Conservation (phyloP, 2,329 filamentous ascomycete species). For the Sporothrix luriei region DNA sequence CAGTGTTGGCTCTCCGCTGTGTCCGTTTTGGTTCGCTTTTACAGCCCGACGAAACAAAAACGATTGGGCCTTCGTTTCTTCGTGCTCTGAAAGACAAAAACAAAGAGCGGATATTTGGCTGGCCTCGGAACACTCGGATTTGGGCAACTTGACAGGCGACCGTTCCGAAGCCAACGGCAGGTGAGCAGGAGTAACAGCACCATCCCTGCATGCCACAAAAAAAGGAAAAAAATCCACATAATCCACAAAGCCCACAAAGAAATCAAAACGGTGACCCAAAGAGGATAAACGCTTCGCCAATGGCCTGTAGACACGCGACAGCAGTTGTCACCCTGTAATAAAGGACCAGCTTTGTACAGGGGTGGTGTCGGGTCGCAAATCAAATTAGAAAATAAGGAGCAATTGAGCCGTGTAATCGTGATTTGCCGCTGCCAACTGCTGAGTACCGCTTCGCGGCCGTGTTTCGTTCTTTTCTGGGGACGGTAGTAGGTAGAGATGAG, state of each 20-base stretch:
- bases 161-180: neutral
- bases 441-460: neutral
- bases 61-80: neutral
- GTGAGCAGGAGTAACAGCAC: neutral
- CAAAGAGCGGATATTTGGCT: neutral
- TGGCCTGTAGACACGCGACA: slow-evolving; percentile 20
- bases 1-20: neutral
- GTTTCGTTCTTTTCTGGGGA: neutral
- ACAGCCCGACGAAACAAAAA: neutral
- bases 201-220: slow-evolving; percentile 5
- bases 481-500: too few species aligned
- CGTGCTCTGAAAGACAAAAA: neutral
- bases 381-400: slow-evolving; percentile 9
- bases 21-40: neutral
- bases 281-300: slow-evolving; percentile 24
- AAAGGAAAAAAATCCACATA: slow-evolving; percentile 9
- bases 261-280: slow-evolving; percentile 8
- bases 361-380: neutral
- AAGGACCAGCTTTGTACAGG: neutral
- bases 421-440: neutral
- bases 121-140: slow-evolving; percentile 17
- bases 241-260: neutral
- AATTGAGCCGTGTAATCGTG: neutral
- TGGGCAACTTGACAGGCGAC: neutral
- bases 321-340: neutral